A percentile compares a stretch with the other conserved stretches of the same genome.
phyloP scores from a whole-genome alignment of 306 rosid species.

The Glycine tomentella region DNA sequence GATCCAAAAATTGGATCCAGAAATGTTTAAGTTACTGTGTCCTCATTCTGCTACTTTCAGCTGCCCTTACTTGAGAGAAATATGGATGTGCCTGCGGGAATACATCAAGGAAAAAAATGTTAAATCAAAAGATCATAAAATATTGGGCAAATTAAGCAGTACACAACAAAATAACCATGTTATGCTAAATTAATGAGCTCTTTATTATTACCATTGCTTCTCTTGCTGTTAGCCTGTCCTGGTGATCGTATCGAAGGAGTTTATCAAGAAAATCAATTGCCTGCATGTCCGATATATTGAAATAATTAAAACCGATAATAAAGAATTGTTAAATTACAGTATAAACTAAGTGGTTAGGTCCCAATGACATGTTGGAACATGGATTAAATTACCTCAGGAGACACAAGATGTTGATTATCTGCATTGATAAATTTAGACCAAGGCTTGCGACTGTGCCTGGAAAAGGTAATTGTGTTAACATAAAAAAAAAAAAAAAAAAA shows the following conservation, averaged over 20 bases:
- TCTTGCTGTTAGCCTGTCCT: conserved; percentile 92
- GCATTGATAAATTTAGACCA: conserved; percentile 94
- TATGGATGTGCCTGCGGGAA: conserved; percentile 78
- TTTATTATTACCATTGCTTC: conserved; percentile 86
- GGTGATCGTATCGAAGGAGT: conserved; percentile 95
- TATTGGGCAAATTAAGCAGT: background rate
- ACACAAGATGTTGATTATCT: conserved; percentile 95
- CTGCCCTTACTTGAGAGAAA: conserved; percentile 94
- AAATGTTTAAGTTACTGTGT: conserved; percentile 54
- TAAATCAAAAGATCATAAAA: background rate
- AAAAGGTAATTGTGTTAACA: conserved; percentile 44
- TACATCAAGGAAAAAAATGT: conserved; percentile 6
- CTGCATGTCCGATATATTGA: conserved; percentile 54
- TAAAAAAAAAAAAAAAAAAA: conserved; percentile 31
- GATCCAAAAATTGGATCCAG: conserved; percentile 41
- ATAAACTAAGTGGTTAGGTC: conserved; percentile 1
- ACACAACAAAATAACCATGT: background rate
- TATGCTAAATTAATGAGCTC: conserved; percentile 1
- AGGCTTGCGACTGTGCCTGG: conserved; percentile 98
- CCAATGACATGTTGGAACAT: conserved; percentile 20
- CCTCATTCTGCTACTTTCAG: conserved; percentile 94
- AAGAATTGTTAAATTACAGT: conserved; percentile 9
- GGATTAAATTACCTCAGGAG: conserved; percentile 79
- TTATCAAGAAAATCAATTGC: conserved; percentile 98
- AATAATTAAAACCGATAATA: conserved; percentile 38